These are phyloP conservation scores for Vaccinium macrocarpon DNA, from an alignment of 148 eudicot genomes.

Conservation along the genomic window DNA sequence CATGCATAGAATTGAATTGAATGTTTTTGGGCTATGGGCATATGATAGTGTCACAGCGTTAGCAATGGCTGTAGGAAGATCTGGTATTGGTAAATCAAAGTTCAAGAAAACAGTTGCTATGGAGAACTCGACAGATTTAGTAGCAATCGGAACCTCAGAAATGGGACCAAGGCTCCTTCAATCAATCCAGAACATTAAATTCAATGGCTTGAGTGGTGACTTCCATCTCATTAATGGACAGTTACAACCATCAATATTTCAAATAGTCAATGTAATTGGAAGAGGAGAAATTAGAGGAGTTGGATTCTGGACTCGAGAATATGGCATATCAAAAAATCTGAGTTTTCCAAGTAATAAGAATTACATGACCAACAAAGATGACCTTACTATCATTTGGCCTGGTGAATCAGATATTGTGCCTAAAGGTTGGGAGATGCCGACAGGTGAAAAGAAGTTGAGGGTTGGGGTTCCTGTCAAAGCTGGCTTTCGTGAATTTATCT, in stretches of 20 bases:
- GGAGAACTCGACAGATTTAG: conserved; percentile 32
- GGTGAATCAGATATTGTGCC: conserved; percentile 42
- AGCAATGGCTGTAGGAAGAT: conserved; percentile 52
- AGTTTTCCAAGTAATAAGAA: neutral
- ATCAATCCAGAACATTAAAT: conserved; percentile 28
- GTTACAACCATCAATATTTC: conserved; percentile 31
- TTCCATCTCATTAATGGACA: conserved; percentile 43
- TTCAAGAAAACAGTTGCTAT: conserved; percentile 21
- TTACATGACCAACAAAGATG: conserved; percentile 21
- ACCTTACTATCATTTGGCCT: conserved; percentile 59
- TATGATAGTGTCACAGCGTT: conserved; percentile 54
- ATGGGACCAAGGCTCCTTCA: conserved; percentile 40
- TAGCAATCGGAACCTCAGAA: conserved; percentile 41
- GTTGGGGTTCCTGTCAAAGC: conserved; percentile 41
- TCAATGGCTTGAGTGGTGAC: conserved; percentile 60
- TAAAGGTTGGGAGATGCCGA: conserved; percentile 60
- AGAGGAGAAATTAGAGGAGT: conserved; percentile 31
- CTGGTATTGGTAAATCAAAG: conserved; percentile 12
- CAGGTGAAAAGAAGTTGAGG: conserved; percentile 30
- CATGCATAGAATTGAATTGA: conserved; percentile 22
- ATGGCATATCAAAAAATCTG: conserved; percentile 35
- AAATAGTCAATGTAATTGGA: conserved; percentile 46
- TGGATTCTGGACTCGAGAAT: conserved; percentile 50
- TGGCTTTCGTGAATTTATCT: conserved; percentile 35
- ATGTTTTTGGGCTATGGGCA: conserved; percentile 54